These are phyloP conservation scores for Salvia hispanica DNA, from an alignment of 257 asterid genomes.

Conservation along the genomic window DNA sequence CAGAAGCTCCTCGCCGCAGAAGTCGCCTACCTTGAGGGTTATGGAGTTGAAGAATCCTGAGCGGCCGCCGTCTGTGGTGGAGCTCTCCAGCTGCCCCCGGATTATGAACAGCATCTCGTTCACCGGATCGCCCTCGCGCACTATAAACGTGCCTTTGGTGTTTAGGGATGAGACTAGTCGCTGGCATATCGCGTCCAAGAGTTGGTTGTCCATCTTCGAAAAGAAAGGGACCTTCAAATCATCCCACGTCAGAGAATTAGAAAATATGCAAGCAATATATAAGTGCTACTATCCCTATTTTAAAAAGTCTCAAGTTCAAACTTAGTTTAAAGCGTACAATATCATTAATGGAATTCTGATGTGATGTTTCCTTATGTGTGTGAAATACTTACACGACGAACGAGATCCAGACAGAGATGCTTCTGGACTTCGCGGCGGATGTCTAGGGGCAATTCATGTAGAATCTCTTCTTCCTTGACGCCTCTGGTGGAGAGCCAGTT, in stretches of 20 bases:
- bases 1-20: slow-evolving; percentile 83
- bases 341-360: too few species aligned
- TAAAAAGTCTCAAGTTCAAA: too few species aligned
- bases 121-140: slow-evolving; percentile 89
- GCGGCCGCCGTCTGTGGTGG: slow-evolving; percentile 85
- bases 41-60: slow-evolving; percentile 82
- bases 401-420: slow-evolving; percentile 86
- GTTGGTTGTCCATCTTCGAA: slow-evolving; percentile 87
- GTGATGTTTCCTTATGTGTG: too few species aligned
- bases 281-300: too few species aligned
- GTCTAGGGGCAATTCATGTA: slow-evolving; percentile 71
- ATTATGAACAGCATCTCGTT: slow-evolving; percentile 85
- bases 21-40: slow-evolving; percentile 70
- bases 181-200: slow-evolving; percentile 86
- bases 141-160: slow-evolving; percentile 70
- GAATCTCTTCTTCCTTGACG: slow-evolving; percentile 74
- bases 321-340: too few species aligned
- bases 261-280: too few species aligned
- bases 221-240: slow-evolving; percentile 80
- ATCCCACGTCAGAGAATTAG: too few species aligned
- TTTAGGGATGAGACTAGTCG: slow-evolving; percentile 81
- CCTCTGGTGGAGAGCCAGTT: slow-evolving; percentile 91
- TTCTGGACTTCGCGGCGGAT: slow-evolving; percentile 73
- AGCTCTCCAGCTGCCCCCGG: slow-evolving; percentile 83
- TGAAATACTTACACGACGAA: slow-evolving; percentile 71